Evolutionary conservation across 805 yeast genomes (phyloP).

Genomic region (Kregervanrija fluxuum): DNA sequence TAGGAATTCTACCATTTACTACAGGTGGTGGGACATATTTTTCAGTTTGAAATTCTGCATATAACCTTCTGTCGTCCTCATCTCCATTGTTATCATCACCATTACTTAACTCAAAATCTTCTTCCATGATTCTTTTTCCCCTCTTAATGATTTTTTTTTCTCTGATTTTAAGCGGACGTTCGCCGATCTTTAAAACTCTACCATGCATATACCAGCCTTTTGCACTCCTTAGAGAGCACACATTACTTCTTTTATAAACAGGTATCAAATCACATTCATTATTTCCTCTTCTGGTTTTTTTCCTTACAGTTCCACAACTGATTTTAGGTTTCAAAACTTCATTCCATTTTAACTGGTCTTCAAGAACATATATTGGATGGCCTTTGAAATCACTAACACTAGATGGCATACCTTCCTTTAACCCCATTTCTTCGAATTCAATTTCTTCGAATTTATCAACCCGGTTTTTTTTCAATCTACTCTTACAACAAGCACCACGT

Average conservation of each 20-base stretch:
- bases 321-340: slow-evolving; percentile 66
- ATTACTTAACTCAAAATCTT: slow-evolving; percentile 19
- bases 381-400: slow-evolving; percentile 74
- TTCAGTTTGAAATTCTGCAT: slow-evolving; percentile 75
- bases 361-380: slow-evolving; percentile 82
- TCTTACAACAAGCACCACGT: slow-evolving; percentile 23
- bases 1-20: slow-evolving; percentile 59
- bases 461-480: slow-evolving; percentile 18
- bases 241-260: slow-evolving; percentile 63
- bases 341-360: slow-evolving; percentile 61
- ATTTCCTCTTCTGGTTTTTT: slow-evolving; percentile 31
- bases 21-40: slow-evolving; percentile 59
- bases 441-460: slow-evolving; percentile 50
- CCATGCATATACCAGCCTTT: slow-evolving; percentile 86
- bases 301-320: slow-evolving; percentile 65
- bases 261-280: slow-evolving; percentile 36
- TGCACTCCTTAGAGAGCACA: slow-evolving; percentile 59
- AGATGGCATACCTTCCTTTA: slow-evolving; percentile 82
- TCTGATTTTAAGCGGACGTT: slow-evolving; percentile 49
- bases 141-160: slow-evolving; percentile 18
- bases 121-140: slow-evolving; percentile 14
- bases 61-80: slow-evolving; percentile 53
- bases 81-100: slow-evolving; percentile 37
- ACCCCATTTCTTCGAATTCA: slow-evolving; percentile 54
- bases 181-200: slow-evolving; percentile 63